A percentile compares a stretch with the other conserved stretches of the same genome.
Conservation (phyloP, 1,139 yeast genomes). For the Sugiyamaella paludigena region DNA sequence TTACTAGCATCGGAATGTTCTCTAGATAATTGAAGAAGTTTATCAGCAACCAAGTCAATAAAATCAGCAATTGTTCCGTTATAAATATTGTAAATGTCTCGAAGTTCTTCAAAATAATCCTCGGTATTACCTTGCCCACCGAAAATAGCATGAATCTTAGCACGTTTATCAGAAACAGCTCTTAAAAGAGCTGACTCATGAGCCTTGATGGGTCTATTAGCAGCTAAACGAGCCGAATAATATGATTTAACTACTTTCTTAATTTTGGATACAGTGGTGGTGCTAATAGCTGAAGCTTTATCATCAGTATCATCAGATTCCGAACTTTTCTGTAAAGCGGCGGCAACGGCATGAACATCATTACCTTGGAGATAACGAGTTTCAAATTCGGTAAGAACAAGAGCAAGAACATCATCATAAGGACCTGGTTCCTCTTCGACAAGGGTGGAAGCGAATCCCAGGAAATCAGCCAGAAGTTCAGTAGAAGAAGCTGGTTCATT, state of each 20-base stretch:
- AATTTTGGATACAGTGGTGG: constrained; percentile 68
- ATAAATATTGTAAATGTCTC: constrained; percentile 77
- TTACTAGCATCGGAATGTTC: constrained; percentile 77
- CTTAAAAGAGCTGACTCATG: constrained; percentile 65
- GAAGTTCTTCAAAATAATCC: constrained; percentile 94
- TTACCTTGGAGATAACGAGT: constrained; percentile 67
- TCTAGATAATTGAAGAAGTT: constrained; percentile 65
- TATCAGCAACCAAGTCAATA: constrained; percentile 63
- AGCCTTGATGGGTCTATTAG: constrained; percentile 49
- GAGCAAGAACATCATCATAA: constrained; percentile 64
- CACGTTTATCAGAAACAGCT: constrained; percentile 56
- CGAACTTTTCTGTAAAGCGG: constrained; percentile 50
- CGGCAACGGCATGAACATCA: constrained; percentile 90
- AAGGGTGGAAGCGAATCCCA: constrained; percentile 71
- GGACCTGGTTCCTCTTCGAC: constrained; percentile 54
- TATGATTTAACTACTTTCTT: constrained; percentile 73
- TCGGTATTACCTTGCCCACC: constrained; percentile 99
- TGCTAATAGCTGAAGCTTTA: constrained; percentile 52
- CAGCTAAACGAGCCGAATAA: constrained; percentile 53
- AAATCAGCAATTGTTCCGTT: constrained; percentile 72
- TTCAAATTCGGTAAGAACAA: constrained; percentile 80
- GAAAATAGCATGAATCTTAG: constrained; percentile 76
- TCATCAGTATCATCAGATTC: constrained; percentile 34
- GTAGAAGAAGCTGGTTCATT: constrained; percentile 87
- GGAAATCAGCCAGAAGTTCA: constrained; percentile 79